phyloP scores from a whole-genome alignment of 1,284 basidiomycete genomes.

The Apiotrichum gracile region DNA sequence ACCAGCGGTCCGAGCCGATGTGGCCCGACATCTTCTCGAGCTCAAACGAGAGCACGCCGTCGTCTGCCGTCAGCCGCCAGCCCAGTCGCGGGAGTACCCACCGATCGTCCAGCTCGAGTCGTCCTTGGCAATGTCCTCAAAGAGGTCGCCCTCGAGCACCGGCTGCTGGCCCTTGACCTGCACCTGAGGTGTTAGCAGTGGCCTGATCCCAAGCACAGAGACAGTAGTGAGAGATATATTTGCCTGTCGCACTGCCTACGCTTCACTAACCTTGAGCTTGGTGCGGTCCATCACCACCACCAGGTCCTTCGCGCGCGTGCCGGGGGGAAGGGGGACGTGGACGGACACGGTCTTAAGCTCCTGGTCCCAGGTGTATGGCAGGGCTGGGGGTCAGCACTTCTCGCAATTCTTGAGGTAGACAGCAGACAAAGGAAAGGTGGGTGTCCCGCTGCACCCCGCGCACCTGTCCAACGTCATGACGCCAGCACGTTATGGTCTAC shows the following conservation, averaged over 20 bases:
- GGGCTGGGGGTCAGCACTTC: conserved; percentile 50
- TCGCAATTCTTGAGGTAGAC: no score
- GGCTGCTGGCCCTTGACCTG: conserved; percentile 78
- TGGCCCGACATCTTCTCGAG: conserved; percentile 46
- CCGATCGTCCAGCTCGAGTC: conserved; percentile 97
- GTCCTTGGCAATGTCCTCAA: conserved; percentile 87
- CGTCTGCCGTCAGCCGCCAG: conserved; percentile 21
- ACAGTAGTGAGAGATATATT: background rate
- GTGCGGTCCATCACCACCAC: conserved; percentile 70
- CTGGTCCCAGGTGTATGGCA: conserved; percentile 92
- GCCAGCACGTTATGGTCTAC: conserved; percentile 22
- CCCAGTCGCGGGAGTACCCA: conserved; percentile 45
- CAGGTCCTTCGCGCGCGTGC: conserved; percentile 75
- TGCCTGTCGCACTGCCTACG: background rate
- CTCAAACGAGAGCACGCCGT: conserved; percentile 41
- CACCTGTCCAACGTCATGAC: no score
- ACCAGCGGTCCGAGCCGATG: conserved; percentile 63
- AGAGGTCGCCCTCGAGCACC: conserved; percentile 84
- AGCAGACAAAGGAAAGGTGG: no score
- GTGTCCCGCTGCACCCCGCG: no score
- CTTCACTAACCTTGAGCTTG: conserved; percentile 55
- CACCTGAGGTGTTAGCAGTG: conserved; percentile 49
- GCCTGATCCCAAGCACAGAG: no score
- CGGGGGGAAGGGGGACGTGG: conserved; percentile 73
- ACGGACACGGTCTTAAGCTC: conserved; percentile 82